Evolutionary conservation across 495 filamentous ascomycete genomes (phyloP).

Genomic region (Alectoria sarmentosa): DNA sequence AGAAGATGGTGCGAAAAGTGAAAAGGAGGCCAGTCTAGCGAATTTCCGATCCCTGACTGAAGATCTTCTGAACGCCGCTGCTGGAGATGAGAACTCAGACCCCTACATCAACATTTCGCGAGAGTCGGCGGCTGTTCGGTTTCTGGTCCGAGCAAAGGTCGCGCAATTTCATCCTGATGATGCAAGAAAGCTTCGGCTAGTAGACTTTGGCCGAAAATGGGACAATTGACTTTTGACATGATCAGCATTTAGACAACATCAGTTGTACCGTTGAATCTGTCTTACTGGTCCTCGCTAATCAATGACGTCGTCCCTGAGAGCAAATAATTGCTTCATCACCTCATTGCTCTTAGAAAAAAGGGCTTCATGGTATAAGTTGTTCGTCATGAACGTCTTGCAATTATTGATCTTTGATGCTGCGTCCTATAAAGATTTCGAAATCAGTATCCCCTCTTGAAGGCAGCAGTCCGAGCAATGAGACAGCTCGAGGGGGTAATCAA

Average conservation of each 20-base stretch:
- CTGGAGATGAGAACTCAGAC: constrained; percentile 38
- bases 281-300: constrained; percentile 39
- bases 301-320: constrained; percentile 61
- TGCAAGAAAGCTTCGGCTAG: constrained; percentile 63
- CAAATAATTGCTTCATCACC: constrained; percentile 62
- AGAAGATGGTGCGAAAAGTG: constrained; percentile 37
- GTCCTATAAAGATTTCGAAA: constrained; percentile 45
- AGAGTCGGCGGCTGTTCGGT: constrained; percentile 76
- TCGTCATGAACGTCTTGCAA: constrained; percentile 77
- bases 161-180: constrained; percentile 84
- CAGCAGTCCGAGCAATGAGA: background rate
- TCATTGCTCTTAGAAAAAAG: constrained; percentile 64
- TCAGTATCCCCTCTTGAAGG: background rate
- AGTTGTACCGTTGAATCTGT: background rate
- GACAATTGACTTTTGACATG: constrained; percentile 43
- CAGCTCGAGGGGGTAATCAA: background rate
- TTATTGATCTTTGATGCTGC: constrained; percentile 71
- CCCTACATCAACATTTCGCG: constrained; percentile 62
- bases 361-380: constrained; percentile 82
- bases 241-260: background rate
- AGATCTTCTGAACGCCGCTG: constrained; percentile 53
- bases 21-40: constrained; percentile 55
- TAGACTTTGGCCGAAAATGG: constrained; percentile 78
- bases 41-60: constrained; percentile 64
- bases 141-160: constrained; percentile 75